Evolutionary conservation across 192 early-diverging fungal genomes (phyloP).

Genomic region (Physocladia obscura): DNA sequence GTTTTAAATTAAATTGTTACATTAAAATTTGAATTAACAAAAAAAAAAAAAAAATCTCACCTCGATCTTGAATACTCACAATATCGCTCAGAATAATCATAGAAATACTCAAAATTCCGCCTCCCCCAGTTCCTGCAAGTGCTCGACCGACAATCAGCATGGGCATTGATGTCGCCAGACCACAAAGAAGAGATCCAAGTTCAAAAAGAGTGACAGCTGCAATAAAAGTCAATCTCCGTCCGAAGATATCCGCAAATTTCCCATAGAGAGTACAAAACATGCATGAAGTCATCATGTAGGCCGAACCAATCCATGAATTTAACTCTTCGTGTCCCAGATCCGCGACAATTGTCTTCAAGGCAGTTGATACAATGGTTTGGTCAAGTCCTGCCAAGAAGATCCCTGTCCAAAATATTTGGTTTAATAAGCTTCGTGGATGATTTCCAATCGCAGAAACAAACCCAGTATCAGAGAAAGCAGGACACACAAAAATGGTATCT

Average conservation of each 20-base stretch:
- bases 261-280: background rate
- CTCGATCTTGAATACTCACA: slow-evolving; percentile 69
- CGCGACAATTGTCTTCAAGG: slow-evolving; percentile 66
- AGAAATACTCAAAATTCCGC: slow-evolving; percentile 73
- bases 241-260: slow-evolving; percentile 33
- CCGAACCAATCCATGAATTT: slow-evolving; percentile 80
- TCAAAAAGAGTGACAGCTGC: slow-evolving; percentile 67
- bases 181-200: slow-evolving; percentile 75
- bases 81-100: slow-evolving; percentile 86
- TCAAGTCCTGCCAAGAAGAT: slow-evolving; percentile 62
- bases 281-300: slow-evolving; percentile 65
- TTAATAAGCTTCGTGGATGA: too few species aligned
- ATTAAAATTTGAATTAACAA: slow-evolving; percentile 79
- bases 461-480: slow-evolving; percentile 47
- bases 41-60: slow-evolving; percentile 64
- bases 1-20: slow-evolving; percentile 53
- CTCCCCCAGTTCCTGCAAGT: slow-evolving; percentile 79
- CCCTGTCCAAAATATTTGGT: too few species aligned
- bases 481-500: background rate
- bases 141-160: slow-evolving; percentile 56
- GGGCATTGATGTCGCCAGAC: slow-evolving; percentile 42
- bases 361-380: slow-evolving; percentile 79
- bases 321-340: slow-evolving; percentile 68
- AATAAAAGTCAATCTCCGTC: slow-evolving; percentile 59
- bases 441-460: slow-evolving; percentile 69